Evolutionary conservation across 805 yeast species (phyloP).

Genomic region (Starmerella riodocensis): DNA sequence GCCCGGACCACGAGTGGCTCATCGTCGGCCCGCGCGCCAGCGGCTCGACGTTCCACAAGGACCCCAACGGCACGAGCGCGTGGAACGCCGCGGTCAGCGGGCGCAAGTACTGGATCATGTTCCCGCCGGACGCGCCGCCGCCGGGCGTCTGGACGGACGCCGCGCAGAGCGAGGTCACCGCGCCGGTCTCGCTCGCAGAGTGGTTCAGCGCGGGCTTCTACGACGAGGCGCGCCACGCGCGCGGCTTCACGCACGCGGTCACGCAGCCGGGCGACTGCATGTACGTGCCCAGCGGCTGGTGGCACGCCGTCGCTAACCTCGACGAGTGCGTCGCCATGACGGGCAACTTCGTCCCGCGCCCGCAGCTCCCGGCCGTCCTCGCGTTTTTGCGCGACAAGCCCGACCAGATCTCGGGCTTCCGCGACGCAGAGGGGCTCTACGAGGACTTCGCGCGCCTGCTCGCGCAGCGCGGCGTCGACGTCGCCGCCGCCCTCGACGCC

Average conservation of each 20-base stretch:
- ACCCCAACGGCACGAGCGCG: slow-evolving; percentile 80
- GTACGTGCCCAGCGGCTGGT: slow-evolving; percentile 93
- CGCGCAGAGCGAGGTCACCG: slow-evolving; percentile 75
- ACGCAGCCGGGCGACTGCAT: slow-evolving; percentile 74
- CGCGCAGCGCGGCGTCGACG: slow-evolving; percentile 20
- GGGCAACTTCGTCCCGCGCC: slow-evolving; percentile 68
- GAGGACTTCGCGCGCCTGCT: slow-evolving; percentile 47
- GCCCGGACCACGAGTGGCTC: slow-evolving; percentile 91
- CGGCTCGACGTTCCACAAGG: slow-evolving; percentile 87
- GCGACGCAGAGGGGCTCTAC: slow-evolving; percentile 40
- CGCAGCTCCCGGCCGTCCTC: slow-evolving; percentile 46
- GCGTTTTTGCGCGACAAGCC: slow-evolving; percentile 53
- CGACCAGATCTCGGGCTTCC: slow-evolving; percentile 68
- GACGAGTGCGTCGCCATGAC: slow-evolving; percentile 63
- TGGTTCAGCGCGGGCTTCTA: slow-evolving; percentile 78
- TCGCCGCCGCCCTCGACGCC: slow-evolving; percentile 5
- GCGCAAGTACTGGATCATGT: slow-evolving; percentile 74
- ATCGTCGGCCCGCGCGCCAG: slow-evolving; percentile 71
- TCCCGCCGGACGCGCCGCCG: slow-evolving; percentile 62
- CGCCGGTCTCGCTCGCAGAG: slow-evolving; percentile 86
- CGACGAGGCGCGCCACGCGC: slow-evolving; percentile 41
- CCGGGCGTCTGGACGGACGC: slow-evolving; percentile 74
- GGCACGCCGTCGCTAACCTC: slow-evolving; percentile 86
- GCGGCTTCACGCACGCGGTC: slow-evolving; percentile 50
- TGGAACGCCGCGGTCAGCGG: slow-evolving; percentile 78